Base-by-base conservation (phyloP, 2,329 filamentous ascomycete genomes). In the Aureobasidium pullulans region DNA sequence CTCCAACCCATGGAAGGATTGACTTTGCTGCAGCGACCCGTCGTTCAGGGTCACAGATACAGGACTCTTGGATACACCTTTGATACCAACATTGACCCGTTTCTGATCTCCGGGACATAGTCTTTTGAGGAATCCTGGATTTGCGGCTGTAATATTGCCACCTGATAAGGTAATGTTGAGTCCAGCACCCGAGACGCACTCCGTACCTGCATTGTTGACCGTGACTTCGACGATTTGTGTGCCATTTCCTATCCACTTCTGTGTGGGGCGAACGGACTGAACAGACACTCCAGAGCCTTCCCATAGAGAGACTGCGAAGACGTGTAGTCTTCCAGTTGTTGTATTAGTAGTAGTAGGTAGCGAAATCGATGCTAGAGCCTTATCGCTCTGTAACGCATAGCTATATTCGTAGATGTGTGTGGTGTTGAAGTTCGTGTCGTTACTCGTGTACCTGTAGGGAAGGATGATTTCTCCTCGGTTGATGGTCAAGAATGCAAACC, bases 351-450 rank as follows among this genome's bases (percentile, higher is more conserved):
- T 73, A 9, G 70, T 66, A 0, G 78, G 77, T 48, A 80, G 64
- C 1, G 70, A 73, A 19, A 81, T 71, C 6, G 72, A 68, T 2
- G 59, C 62, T 9, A 81, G 65, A 15, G 63, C 66, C 64, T 77
- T 78, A 1, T 69, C 69, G 0, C 70, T 66, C 7, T 71, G 66
- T 8, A 80, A 58, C 2, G 71, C 62, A 0, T 71, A 72, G 1
- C 74, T 75, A 39, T 72, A 72, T 66, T 81, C 77, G 52, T 76
- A 80, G 19, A 80, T 75, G 62, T 77, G 73, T 4, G 72, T 71
- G 3, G 69, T 71, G 62, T 78, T 78, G 62, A 71, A 73, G 64
- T 77, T 75, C 4, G 71, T 74, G 28, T 71, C 70, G 42, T 72
- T 70, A 2, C 64, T 37, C 0, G 75, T 78, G 64, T 71, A 78